Conservation (phyloP, 257 asterid genomes). For the Scutellaria galericulata region DNA sequence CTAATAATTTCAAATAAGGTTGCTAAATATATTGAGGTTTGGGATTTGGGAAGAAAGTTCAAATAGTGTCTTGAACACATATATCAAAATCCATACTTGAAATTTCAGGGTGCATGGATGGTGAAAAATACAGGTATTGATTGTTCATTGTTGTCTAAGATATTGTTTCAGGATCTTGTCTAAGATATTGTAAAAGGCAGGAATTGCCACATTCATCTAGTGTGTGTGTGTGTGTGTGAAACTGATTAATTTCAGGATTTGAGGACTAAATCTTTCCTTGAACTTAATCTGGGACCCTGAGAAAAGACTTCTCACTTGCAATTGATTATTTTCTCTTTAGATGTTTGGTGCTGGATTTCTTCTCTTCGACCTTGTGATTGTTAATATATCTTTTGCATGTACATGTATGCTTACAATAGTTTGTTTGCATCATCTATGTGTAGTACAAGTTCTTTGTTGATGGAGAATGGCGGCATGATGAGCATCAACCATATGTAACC, state of each 20-base stretch:
- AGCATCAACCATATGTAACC: slow-evolving; percentile 64
- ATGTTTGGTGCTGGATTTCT: slow-evolving; percentile 19
- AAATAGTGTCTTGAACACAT: neutral
- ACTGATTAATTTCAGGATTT: neutral
- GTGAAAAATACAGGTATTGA: neutral
- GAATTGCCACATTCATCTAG: neutral
- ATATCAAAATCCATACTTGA: neutral
- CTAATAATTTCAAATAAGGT: neutral
- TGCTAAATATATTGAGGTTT: neutral
- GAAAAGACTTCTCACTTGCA: slow-evolving; percentile 8
- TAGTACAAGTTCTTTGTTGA: slow-evolving; percentile 85
- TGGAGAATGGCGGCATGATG: slow-evolving; percentile 87
- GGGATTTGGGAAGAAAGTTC: neutral
- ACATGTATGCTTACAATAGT: slow-evolving; percentile 9
- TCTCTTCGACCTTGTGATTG: slow-evolving; percentile 1
- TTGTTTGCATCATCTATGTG: slow-evolving; percentile 34
- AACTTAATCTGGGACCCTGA: slow-evolving; percentile 5
- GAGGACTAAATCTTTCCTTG: slow-evolving; percentile 9
- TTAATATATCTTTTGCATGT: neutral
- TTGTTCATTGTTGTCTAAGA: neutral
- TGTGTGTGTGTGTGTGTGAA: neutral
- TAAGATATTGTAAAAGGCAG: neutral
- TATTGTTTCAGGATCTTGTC: neutral
- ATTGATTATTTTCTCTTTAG: slow-evolving; percentile 15
- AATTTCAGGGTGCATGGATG: neutral